phyloP scores from a whole-genome alignment of 2,329 filamentous ascomycete species.

The Setomelanomma holmii region DNA sequence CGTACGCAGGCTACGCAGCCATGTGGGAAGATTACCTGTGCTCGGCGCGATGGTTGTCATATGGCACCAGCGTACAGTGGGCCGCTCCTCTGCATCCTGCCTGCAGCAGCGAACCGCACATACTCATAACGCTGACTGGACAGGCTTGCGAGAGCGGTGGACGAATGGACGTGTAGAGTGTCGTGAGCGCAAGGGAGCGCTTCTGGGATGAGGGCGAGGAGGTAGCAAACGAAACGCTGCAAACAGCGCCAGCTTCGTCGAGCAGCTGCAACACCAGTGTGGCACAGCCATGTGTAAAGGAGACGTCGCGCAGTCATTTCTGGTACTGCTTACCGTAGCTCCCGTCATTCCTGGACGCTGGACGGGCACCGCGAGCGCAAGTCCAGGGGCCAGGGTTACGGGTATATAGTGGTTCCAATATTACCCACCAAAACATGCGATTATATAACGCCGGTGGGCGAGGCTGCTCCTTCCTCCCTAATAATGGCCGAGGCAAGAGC shows the following conservation, averaged over 20 bases:
- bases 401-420: conserved; percentile 31
- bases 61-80: conserved; percentile 26
- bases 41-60: conserved; percentile 12
- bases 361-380: neutral
- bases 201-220: neutral
- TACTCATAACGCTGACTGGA: conserved; percentile 6
- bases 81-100: conserved; percentile 25
- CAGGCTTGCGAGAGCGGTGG: conserved; percentile 17
- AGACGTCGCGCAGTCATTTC: neutral
- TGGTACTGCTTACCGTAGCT: conserved; percentile 16
- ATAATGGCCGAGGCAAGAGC: neutral
- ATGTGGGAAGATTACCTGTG: conserved; percentile 27
- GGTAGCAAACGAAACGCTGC: conserved; percentile 22
- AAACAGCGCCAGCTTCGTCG: conserved; percentile 13
- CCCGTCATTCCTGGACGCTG: conserved; percentile 9
- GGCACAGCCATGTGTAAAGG: conserved; percentile 26
- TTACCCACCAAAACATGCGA: conserved; percentile 4
- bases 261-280: conserved; percentile 13
- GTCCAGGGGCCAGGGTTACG: conserved; percentile 13
- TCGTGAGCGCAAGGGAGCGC: conserved; percentile 6
- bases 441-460: neutral
- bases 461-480: conserved; percentile 3
- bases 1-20: too few species aligned
- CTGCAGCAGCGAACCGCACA: conserved; percentile 31
- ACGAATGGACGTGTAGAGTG: conserved; percentile 12